Evolutionary conservation across 225 moss, liverwort and hornwort genomes (phyloP).

Genomic region (Neckera pumila): DNA sequence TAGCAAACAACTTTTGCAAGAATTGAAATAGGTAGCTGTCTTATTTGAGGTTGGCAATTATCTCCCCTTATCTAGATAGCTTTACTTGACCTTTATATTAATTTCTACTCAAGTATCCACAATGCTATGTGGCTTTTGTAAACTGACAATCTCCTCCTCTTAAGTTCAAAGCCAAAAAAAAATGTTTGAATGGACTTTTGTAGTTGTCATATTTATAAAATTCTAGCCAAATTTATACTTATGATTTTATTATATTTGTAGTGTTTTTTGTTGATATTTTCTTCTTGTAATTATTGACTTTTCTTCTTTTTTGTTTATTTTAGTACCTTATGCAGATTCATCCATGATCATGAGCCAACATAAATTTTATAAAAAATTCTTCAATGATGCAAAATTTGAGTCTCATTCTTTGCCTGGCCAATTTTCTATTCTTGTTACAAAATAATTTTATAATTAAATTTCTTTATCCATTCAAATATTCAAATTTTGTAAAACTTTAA

Average conservation of each 20-base stretch:
- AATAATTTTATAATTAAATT: not conserved
- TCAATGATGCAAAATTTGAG: not conserved
- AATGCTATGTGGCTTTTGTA: not conserved
- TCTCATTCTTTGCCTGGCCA: not conserved
- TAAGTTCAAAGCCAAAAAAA: not conserved
- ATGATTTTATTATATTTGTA: not conserved
- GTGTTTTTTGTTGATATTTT: not conserved
- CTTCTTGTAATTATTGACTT: no score
- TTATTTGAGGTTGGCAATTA: fast-evolving
- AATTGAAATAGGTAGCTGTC: not conserved
- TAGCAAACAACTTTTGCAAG: fast-evolving
- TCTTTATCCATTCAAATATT: not conserved
- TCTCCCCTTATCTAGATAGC: not conserved
- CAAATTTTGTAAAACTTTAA: not conserved
- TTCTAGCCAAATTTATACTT: not conserved
- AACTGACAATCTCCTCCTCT: not conserved
- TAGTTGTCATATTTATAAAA: not conserved
- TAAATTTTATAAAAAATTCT: not conserved
- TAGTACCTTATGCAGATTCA: no score
- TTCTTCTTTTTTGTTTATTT: no score
- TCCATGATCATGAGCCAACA: not conserved
- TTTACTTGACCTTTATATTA: not conserved
- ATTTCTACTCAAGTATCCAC: not conserved
- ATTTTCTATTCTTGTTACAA: not conserved
- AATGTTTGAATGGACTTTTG: not conserved